These are phyloP conservation scores for Metarhizium anisopliae DNA, from an alignment of 2,329 filamentous ascomycete genomes.

Conservation along the genomic window DNA sequence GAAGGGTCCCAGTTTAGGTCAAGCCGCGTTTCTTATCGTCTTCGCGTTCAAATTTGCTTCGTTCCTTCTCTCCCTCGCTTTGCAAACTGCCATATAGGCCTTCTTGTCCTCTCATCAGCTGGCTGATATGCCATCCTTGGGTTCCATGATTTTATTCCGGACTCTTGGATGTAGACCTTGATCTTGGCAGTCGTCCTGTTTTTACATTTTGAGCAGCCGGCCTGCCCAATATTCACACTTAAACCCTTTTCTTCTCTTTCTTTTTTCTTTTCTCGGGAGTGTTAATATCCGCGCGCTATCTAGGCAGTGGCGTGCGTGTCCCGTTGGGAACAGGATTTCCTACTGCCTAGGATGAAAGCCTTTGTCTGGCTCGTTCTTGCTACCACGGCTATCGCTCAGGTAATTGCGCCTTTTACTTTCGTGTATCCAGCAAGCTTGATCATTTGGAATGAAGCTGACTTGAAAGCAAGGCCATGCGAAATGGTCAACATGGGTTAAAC, in stretches of 20 bases:
- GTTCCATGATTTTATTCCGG: neutral
- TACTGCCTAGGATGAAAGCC: slow-evolving; percentile 11
- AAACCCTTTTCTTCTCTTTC: neutral
- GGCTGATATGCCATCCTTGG: neutral
- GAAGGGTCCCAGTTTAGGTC: neutral
- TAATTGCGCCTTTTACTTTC: slow-evolving; percentile 4
- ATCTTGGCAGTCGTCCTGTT: neutral
- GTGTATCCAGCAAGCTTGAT: neutral
- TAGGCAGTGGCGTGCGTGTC: neutral
- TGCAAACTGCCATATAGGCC: neutral
- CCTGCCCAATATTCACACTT: neutral
- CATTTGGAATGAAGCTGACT: neutral
- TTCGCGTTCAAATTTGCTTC: neutral
- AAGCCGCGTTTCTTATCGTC: neutral
- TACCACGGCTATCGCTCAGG: slow-evolving; percentile 11
- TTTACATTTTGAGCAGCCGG: neutral
- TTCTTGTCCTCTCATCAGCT: neutral
- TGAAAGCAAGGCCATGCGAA: neutral
- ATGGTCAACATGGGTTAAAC: neutral
- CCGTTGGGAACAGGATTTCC: neutral
- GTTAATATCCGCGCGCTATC: neutral
- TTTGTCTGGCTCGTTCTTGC: slow-evolving; percentile 11
- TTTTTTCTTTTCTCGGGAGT: neutral
- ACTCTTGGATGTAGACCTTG: neutral
- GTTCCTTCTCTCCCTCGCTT: neutral